Percentiles rank a stretch among this genome's conserved stretches.
These are phyloP conservation scores for Phialocephala subalpina DNA, from an alignment of 2,329 filamentous ascomycete genomes.

Conservation along the genomic window DNA sequence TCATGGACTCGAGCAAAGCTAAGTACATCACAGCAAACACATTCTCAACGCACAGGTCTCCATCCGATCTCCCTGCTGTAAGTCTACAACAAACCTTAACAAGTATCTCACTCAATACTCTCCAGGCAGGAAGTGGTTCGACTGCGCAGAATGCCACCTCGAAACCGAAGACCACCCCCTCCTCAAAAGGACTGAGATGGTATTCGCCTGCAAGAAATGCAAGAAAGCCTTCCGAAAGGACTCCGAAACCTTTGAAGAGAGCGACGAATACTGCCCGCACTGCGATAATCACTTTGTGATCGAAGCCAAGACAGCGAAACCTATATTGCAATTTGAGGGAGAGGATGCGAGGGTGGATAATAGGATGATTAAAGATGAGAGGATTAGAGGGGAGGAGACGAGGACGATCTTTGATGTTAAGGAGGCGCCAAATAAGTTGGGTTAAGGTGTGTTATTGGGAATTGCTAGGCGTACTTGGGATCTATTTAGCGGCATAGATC, in stretches of 20 bases:
- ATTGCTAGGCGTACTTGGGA: slow-evolving; percentile 14
- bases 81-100: slow-evolving; percentile 43
- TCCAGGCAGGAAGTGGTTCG: slow-evolving; percentile 94
- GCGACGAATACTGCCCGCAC: slow-evolving; percentile 98
- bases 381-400: slow-evolving; percentile 65
- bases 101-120: neutral
- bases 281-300: slow-evolving; percentile 99
- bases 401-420: slow-evolving; percentile 80
- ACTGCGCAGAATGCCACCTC: slow-evolving; percentile 93
- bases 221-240: slow-evolving; percentile 98
- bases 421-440: slow-evolving; percentile 77
- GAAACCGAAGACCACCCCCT: slow-evolving; percentile 83
- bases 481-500: slow-evolving; percentile 43
- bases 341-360: slow-evolving; percentile 87
- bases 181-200: slow-evolving; percentile 83
- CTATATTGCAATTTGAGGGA: slow-evolving; percentile 85
- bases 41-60: slow-evolving; percentile 97
- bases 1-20: neutral
- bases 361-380: slow-evolving; percentile 92
- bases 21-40: slow-evolving; percentile 76
- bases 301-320: slow-evolving; percentile 85
- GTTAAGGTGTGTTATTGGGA: slow-evolving; percentile 55
- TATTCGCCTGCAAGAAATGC: slow-evolving; percentile 98
- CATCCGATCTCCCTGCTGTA: slow-evolving; percentile 96
- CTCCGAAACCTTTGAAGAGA: slow-evolving; percentile 89